Evolutionary conservation across 2,329 filamentous ascomycete species (phyloP), one percentile per base, ranked within the genome.

Genomic region (Colletotrichum aenigma): DNA sequence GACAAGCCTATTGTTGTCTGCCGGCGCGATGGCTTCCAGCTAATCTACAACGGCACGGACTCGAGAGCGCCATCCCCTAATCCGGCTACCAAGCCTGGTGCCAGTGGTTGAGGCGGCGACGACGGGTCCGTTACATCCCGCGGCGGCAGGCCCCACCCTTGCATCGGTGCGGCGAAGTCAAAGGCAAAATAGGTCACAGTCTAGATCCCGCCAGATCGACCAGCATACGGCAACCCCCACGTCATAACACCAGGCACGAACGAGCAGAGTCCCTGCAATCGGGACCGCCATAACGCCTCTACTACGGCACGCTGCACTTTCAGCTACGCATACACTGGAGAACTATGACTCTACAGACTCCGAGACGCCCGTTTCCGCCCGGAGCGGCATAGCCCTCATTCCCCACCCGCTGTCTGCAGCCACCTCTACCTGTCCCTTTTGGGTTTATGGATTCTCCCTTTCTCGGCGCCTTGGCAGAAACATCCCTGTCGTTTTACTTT

Each of bases 1-100:
- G 82, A 83, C 26, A 78, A 81, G 15, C 84, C 87, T 6, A 83
- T 87, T 18, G 82, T 87, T 13, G 81, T 85, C 7, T 87, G 86
- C 74, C 80, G 81, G 12, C 83, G 83, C 36, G 82, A 85, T 28
- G 77, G 78, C 5, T 77, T 87, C 36, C 81, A 81, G 5, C 83
- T 86, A 58, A 75, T 85, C 34, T 79, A 77, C 77, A 75, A 75
- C 28, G 72, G 71, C 38, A 65, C 48, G 43, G 73, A 75, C 43
- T 62, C 66, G 30, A 56, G 70, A 16, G 36, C 73, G 58, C 73
- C 73, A 36, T 75, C 73, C 24, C 73, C 73, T 15, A 75, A 75
- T 48, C 70, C 73, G 62, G 64, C 43, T 18, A 64, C 38, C 34
- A 75, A 75, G 64, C 58, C 58, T 32, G 58, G 58, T 34, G 48